These are phyloP conservation scores for Coniochaeta sp. DNA, from an alignment of 2,329 filamentous ascomycete species.

Conservation along the genomic window DNA sequence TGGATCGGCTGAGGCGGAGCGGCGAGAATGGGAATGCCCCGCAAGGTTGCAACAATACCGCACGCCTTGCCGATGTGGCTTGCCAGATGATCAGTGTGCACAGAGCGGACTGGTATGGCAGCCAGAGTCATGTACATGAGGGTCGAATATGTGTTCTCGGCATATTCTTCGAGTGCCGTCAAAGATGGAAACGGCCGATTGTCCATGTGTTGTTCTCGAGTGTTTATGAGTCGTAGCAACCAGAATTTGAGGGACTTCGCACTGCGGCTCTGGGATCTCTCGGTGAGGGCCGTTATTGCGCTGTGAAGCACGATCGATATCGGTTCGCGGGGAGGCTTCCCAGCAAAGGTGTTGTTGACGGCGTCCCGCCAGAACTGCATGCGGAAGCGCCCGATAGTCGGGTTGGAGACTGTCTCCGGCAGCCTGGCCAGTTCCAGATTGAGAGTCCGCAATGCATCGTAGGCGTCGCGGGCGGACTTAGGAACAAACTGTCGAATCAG, in stretches of 20 bases:
- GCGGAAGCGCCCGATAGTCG: constrained; percentile 80
- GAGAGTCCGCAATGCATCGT: constrained; percentile 83
- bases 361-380: constrained; percentile 94
- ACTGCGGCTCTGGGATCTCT: constrained; percentile 28
- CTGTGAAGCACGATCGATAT: constrained; percentile 77
- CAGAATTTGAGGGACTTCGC: constrained; percentile 58
- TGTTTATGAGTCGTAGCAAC: constrained; percentile 70
- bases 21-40: constrained; percentile 82
- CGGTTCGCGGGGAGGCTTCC: constrained; percentile 78
- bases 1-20: constrained; percentile 55
- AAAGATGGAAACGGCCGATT: constrained; percentile 75
- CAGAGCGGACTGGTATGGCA: constrained; percentile 67
- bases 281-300: constrained; percentile 57
- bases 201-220: constrained; percentile 74
- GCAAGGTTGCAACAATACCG: constrained; percentile 79
- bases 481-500: constrained; percentile 82
- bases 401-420: constrained; percentile 81
- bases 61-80: constrained; percentile 93
- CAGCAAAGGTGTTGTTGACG: constrained; percentile 68
- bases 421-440: constrained; percentile 89
- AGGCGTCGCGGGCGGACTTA: constrained; percentile 65
- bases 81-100: constrained; percentile 86
- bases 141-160: constrained; percentile 91
- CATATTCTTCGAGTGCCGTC: constrained; percentile 73
- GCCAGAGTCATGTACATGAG: constrained; percentile 84